Conservation (phyloP, 1,284 basidiomycete species). For the Athelia sp. region DNA sequence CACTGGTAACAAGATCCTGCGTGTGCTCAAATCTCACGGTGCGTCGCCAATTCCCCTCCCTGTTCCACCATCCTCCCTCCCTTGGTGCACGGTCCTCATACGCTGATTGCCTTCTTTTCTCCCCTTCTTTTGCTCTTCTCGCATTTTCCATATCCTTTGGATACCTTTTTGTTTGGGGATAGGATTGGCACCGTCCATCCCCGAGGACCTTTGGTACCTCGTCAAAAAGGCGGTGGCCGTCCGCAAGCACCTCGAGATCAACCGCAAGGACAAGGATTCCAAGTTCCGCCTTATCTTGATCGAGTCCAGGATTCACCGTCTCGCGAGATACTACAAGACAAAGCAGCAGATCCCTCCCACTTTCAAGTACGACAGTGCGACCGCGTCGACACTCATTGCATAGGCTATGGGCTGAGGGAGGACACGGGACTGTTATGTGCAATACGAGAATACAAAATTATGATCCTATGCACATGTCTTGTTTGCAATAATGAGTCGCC, state of each 20-base stretch:
- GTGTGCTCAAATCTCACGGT: conserved; percentile 96
- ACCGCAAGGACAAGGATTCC: conserved; percentile 98
- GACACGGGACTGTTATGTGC: too few relatives aligned
- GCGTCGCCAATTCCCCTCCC: conserved; percentile 24
- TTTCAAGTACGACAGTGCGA: conserved; percentile 96
- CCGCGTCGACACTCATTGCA: conserved; percentile 83
- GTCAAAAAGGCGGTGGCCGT: conserved; percentile 99
- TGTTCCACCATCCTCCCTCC: conserved; percentile 3
- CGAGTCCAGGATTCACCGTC: conserved; percentile 98
- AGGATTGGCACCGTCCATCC: conserved; percentile 97
- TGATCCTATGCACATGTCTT: conserved; percentile 4
- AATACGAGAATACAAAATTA: not conserved
- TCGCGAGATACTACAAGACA: conserved; percentile 96
- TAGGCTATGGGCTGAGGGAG: conserved; percentile 29
- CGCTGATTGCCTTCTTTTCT: conserved; percentile 13
- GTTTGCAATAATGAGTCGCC: too few relatives aligned
- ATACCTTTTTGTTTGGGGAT: conserved; percentile 53
- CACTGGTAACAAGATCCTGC: conserved; percentile 99
- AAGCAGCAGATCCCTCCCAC: conserved; percentile 96
- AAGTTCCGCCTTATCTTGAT: conserved; percentile 98
- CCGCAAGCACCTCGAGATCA: conserved; percentile 97
- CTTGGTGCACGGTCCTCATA: conserved; percentile 19
- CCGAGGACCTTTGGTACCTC: conserved; percentile 99
- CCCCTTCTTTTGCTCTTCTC: conserved; percentile 15
- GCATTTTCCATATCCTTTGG: conserved; percentile 19